Base-by-base conservation (phyloP, 768 basidiomycete genomes). In the Cystobasidium tubakii region DNA sequence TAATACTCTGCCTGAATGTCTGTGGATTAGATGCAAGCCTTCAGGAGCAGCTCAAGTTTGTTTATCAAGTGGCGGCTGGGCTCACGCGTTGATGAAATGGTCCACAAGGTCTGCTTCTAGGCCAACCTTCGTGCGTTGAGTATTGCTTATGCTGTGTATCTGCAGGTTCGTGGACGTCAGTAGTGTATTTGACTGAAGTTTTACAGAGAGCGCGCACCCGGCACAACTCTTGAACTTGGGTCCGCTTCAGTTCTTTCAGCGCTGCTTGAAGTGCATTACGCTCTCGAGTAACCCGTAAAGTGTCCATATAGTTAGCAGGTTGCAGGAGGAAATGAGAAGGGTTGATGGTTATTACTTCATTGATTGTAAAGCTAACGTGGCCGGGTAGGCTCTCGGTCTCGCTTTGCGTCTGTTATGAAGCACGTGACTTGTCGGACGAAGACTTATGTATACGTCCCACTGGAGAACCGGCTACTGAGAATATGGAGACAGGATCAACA, bases 101-200 rank as follows among this genome's bases (percentile, higher is more conserved):
- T 65, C 39, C 17, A 46, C 63, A 17, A 65, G 25, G 31, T 27
- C 43, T 23, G 23, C 27, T 1, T 65, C 63, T 19, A 65, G 63
- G 10, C 13, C 31, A 3, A 42, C 27, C 36, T 65, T 65, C 13
- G 63, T 65, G 9, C 34, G 36, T 46, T 65, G 34, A 7, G 23
- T 43, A n/a, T 42, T 46, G 21, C 25, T 25, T 15, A 65, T 65
- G 39, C 36, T 42, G 23, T 65, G 63, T 39, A 65, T 65, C 63
- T 65, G 39, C 34, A 46, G 63, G 4, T 7, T 65, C 63, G 15
- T 15, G 33, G 12, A 12, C 15, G 13, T 29, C 34, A 31, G 27
- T 33, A 17, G 25, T 42, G 21, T 4, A 39, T 10, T 27, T 7
- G 31, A 9, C 62, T 7, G 9, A 4, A 7, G 13, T 63, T n/a